phyloP scores from a whole-genome alignment of 176 grass and related monocot species.

The Oryza officinalis region DNA sequence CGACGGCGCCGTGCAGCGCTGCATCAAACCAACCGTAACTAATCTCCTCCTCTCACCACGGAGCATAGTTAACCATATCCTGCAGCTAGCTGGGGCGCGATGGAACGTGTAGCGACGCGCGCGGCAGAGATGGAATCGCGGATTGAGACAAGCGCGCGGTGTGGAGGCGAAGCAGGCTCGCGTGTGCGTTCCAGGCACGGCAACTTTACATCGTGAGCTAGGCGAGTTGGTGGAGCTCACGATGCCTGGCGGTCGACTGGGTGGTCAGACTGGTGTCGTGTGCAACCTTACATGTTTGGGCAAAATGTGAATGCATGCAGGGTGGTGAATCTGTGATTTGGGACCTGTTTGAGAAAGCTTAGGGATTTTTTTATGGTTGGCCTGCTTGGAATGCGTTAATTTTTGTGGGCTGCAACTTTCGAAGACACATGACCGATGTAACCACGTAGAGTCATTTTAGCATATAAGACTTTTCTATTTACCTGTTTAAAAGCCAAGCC shows the following conservation, averaged over 20 bases:
- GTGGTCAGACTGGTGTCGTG: not conserved
- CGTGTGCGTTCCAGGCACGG: constrained; percentile 27
- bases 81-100: not conserved
- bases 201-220: too few species aligned
- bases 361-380: not conserved
- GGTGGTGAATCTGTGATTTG: not conserved
- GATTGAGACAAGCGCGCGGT: not conserved
- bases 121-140: not conserved
- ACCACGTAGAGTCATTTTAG: too few species aligned
- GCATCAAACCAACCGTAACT: constrained; percentile 27
- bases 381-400: too few species aligned
- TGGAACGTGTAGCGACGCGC: not conserved
- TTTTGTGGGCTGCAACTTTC: too few species aligned
- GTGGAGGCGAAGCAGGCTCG: not conserved
- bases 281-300: too few species aligned
- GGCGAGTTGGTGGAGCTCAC: too few species aligned
- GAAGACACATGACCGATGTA: too few species aligned
- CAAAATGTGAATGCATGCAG: too few species aligned
- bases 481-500: too few species aligned
- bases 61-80: constrained; percentile 20
- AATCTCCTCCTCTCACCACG: not conserved
- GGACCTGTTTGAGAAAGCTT: not conserved
- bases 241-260: not conserved
- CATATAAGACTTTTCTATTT: too few species aligned
- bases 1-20: not conserved